Evolutionary conservation across 441 rosid species (phyloP).

Genomic region (Eruca vesicaria): DNA sequence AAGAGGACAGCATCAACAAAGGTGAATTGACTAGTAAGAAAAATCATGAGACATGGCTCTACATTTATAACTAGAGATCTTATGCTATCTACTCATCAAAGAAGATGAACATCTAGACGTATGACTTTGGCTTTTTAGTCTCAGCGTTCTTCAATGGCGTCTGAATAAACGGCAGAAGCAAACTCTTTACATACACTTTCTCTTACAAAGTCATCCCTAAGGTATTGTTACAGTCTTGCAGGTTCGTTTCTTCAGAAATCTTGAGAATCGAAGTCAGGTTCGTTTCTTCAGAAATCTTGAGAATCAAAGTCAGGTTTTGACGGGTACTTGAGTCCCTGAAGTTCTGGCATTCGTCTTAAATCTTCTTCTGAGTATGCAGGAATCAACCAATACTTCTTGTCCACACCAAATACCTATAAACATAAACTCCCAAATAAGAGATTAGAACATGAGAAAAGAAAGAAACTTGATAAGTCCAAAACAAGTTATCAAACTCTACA

Average conservation of each 20-base stretch:
- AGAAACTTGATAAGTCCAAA: background rate
- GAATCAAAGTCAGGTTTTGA: too few relatives aligned
- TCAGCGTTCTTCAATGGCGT: background rate
- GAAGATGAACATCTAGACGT: background rate
- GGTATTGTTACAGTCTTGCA: too few relatives aligned
- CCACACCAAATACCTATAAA: constrained; percentile 69
- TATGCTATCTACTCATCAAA: background rate
- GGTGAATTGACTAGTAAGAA: background rate
- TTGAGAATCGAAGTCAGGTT: too few relatives aligned
- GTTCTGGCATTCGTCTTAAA: constrained; percentile 64
- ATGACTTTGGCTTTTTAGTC: background rate
- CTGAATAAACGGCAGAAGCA: constrained; percentile 7
- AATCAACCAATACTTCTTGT: constrained; percentile 65
- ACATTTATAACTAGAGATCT: constrained; percentile 5
- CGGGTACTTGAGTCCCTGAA: constrained; percentile 83
- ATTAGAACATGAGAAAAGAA: background rate
- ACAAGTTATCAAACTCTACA: background rate
- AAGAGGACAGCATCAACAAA: background rate
- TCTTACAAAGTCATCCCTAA: too few relatives aligned
- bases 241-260: too few relatives aligned
- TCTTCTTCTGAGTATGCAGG: constrained; percentile 85
- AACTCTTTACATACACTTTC: too few relatives aligned
- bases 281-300: too few relatives aligned
- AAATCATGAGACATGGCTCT: constrained; percentile 17
- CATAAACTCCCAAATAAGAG: background rate